Conservation (phyloP, 345 rosid species). For the Cardiospermum halicacabum region DNA sequence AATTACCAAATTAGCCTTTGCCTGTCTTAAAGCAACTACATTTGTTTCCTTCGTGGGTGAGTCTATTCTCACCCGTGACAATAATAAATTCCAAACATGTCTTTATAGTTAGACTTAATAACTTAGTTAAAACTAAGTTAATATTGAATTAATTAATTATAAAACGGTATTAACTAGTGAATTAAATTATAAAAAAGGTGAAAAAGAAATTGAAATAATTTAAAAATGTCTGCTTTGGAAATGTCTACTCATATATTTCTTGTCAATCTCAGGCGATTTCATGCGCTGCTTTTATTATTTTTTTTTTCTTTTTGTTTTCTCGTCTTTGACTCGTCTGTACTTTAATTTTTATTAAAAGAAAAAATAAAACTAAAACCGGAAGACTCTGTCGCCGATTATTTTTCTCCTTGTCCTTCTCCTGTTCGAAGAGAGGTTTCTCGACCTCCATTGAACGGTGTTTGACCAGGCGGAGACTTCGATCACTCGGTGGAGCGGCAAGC, state of each 20-base stretch:
- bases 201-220: neutral
- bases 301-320: constrained; percentile 16
- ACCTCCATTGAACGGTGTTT: constrained; percentile 6
- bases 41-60: neutral
- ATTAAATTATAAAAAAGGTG: neutral
- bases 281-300: constrained; percentile 6
- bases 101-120: neutral
- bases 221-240: constrained; percentile 27
- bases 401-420: constrained; percentile 23
- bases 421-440: constrained; percentile 12
- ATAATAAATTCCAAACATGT: neutral
- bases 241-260: constrained; percentile 26
- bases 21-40: neutral
- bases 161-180: neutral
- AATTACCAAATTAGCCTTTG: constrained; percentile 4
- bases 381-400: constrained; percentile 19
- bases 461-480: neutral
- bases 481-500: neutral
- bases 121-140: neutral
- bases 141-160: too few relatives aligned
- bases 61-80: neutral
- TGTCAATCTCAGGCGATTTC: constrained; percentile 25
- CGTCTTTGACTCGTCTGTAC: constrained; percentile 33
- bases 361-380: neutral
- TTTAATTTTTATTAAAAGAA: constrained; percentile 10